phyloP scores from a whole-genome alignment of 352 stramenopile genomes.

The Phytophthora tubulina region DNA sequence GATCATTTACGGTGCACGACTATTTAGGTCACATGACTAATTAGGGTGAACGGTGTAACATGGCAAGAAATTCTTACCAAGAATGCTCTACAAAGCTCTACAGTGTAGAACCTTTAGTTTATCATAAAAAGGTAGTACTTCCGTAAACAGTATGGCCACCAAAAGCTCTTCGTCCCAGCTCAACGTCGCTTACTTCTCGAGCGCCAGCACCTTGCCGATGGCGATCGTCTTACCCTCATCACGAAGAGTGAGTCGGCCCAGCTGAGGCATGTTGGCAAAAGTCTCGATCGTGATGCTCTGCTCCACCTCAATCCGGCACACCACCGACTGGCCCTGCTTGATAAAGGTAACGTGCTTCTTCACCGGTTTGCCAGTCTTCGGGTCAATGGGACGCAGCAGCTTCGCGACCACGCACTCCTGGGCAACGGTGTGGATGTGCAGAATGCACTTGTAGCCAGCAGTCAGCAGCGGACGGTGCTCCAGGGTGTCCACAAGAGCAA shows the following conservation, averaged over 20 bases:
- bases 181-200: conserved; percentile 72
- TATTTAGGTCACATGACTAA: no score
- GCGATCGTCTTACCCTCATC: conserved; percentile 99
- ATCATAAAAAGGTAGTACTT: no score
- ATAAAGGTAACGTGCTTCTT: conserved; percentile 96
- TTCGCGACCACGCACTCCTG: conserved; percentile 96
- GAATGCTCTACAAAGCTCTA: no score
- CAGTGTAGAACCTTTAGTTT: no score
- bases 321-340: conserved; percentile 94
- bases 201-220: conserved; percentile 98
- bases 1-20: no score
- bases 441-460: conserved; percentile 97
- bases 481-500: conserved; percentile 97
- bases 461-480: conserved; percentile 97
- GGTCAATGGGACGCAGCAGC: conserved; percentile 90
- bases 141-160: no score
- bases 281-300: conserved; percentile 96
- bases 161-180: no score
- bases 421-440: conserved; percentile 98
- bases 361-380: conserved; percentile 91
- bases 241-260: conserved; percentile 98
- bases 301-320: conserved; percentile 94
- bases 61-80: no score
- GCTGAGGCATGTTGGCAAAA: conserved; percentile 95
- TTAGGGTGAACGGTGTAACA: no score